Evolutionary conservation across 2,329 filamentous ascomycete genomes (phyloP), one percentile per base, ranked within the genome.

Genomic region (Xylariaceae sp.): DNA sequence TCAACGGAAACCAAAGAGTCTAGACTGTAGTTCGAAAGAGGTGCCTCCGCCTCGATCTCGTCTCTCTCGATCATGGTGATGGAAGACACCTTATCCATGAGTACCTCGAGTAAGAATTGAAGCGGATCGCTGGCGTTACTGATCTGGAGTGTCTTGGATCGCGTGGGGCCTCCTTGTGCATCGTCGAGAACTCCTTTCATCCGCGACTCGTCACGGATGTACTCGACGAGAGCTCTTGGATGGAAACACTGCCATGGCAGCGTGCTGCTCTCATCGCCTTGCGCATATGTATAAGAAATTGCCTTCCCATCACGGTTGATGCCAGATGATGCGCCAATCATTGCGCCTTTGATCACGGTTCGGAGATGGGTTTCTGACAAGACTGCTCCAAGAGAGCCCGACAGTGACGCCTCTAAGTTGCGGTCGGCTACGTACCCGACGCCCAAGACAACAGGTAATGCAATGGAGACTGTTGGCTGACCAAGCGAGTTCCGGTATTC

Each of bases 1-100:
- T 67, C 66, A 5, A 61, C 59, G 1, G 56, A 60, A 15, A 68
- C 54, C 51, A 68, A 59, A 22, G 60, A 64, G 47, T 68, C 63
- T 10, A 68, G 49, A 11, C 66, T 42, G 17, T 49, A 52, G 31
- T 42, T 39, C 4, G 22, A 17, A 15, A 54, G 46, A 6, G 52
- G 48, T 3, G 41, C 39, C 12, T 54, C 48, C 11, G 54, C 35
- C 11, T 41, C 40, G 5, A 56, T 42, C 10, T 54, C 54, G 14
- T 56, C 54, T 6, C 51, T 38, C 17, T 55, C 51, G 6, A 55
- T 51, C 48, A 55, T 53, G 36, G 47, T 54, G 31, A 56, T 56
- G 17, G 51, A 42, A 18, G 51, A 47, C 7, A 55, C 45, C 9
- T 55, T 55, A 10, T 33, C 45, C 5, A 55, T 47, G 14, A 55